phyloP scores from a whole-genome alignment of 179 eudicot genomes.

The Sideroxylon spinosum region DNA sequence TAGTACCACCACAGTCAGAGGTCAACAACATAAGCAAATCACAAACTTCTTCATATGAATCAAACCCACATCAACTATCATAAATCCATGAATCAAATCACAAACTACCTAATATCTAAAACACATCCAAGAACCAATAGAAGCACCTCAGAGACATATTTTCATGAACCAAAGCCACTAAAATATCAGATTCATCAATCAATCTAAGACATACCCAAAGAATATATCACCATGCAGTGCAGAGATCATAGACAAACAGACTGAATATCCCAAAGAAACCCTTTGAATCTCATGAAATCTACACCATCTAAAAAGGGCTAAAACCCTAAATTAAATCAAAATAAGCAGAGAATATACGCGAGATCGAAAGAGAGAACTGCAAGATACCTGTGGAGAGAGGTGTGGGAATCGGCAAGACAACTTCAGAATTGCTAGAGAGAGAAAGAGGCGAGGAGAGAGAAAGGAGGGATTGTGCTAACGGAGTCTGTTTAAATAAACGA shows the following conservation, averaged over 20 bases:
- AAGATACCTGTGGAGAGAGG: constrained; percentile 17
- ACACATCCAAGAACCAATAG: constrained; percentile 14
- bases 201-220: neutral
- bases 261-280: neutral
- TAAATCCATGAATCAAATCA: constrained; percentile 13
- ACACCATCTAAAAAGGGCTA: neutral
- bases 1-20: constrained; percentile 25
- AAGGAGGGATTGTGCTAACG: neutral
- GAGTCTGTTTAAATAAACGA: constrained; percentile 16
- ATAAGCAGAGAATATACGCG: neutral
- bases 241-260: neutral
- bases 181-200: neutral
- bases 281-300: neutral
- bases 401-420: constrained; percentile 7
- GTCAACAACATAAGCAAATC: constrained; percentile 22
- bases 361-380: neutral
- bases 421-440: neutral
- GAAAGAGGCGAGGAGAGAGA: neutral
- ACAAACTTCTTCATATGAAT: constrained; percentile 20
- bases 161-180: constrained; percentile 6
- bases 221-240: neutral
- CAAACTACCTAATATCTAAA: constrained; percentile 8
- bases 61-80: neutral
- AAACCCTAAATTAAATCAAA: neutral
- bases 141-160: constrained; percentile 12